Evolutionary conservation across 345 rosid genomes (phyloP), one percentile per base, ranked within the genome.

Genomic region (Eucalyptus cladocalyx): DNA sequence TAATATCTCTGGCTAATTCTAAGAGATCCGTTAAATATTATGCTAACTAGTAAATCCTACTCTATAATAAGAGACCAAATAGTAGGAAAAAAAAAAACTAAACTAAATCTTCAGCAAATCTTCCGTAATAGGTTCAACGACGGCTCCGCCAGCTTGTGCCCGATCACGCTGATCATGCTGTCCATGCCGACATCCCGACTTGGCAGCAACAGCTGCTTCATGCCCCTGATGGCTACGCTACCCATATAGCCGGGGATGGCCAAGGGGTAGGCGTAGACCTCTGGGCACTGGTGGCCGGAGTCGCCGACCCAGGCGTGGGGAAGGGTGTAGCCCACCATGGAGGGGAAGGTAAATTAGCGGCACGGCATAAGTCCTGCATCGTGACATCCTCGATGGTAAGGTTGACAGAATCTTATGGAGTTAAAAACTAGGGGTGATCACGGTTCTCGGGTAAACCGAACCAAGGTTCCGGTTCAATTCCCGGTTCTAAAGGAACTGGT

Each of bases 251-350:
- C 96, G 5, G 99, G 99, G 11, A 98, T 92, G 24, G 99, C 99
- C 34, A 98, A 98, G 1, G 99, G 99, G 58, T 95, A 97, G 2
- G 99, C 95, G 89, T 97, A 97, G 8, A 97, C 99, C 88, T 96
- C 99, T 7, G 99, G 98, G 88, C 99, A 97, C 80, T 95, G 98
- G 60, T 93, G 93, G 0, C 93, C 98, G 0, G 97, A 96, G 65
- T 96, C 95, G 10, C 99, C 99, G 50, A 97, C 92, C 99, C 99
- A 97, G 6, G 99, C 99, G 92, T 97, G 97, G 21, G 99, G 99
- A 86, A 97, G 88, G 1, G 99, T 97, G 96, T 97, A 95, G 12
- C 99, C 99, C 43, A 97, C 99, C 95, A 95, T 93, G 0, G 99
- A 97, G 4, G 99, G 99, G 93, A 97, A 97, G 9, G 99, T 97